phyloP scores from a whole-genome alignment of 495 filamentous ascomycete genomes.

The Annulohypoxylon bovei region DNA sequence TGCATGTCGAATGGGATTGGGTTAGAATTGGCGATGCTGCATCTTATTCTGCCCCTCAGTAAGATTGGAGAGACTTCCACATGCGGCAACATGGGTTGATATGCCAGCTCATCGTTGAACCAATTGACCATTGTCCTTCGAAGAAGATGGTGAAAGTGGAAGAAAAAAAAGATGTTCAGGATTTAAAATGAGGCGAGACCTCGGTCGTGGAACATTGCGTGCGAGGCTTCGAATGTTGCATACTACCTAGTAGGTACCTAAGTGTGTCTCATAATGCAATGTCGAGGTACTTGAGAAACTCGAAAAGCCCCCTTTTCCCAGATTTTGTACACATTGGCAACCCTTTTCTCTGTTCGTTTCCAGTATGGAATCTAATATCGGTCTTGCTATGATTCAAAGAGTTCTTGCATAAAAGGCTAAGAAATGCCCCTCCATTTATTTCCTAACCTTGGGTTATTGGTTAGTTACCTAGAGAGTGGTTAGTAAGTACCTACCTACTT shows the following conservation, averaged over 20 bases:
- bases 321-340: too few species aligned
- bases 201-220: slow-evolving; percentile 2
- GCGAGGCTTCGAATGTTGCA: slow-evolving; percentile 1
- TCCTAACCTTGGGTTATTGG: too few species aligned
- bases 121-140: slow-evolving; percentile 35
- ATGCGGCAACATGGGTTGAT: slow-evolving; percentile 29
- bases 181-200: not conserved
- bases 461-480: too few species aligned
- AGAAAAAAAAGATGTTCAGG: not conserved
- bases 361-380: too few species aligned
- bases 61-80: slow-evolving; percentile 33
- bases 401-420: not conserved
- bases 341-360: too few species aligned
- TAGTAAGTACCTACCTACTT: too few species aligned
- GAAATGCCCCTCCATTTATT: too few species aligned
- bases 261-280: not conserved
- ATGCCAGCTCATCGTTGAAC: slow-evolving; percentile 38
- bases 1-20: slow-evolving; percentile 40
- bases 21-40: slow-evolving; percentile 39
- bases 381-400: not conserved
- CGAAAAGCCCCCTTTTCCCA: not conserved
- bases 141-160: slow-evolving; percentile 25
- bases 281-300: not conserved
- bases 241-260: not conserved
- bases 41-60: slow-evolving; percentile 28